Evolutionary conservation across 1,139 yeast genomes (phyloP).

Genomic region (Saccharomycopsis hybrid): DNA sequence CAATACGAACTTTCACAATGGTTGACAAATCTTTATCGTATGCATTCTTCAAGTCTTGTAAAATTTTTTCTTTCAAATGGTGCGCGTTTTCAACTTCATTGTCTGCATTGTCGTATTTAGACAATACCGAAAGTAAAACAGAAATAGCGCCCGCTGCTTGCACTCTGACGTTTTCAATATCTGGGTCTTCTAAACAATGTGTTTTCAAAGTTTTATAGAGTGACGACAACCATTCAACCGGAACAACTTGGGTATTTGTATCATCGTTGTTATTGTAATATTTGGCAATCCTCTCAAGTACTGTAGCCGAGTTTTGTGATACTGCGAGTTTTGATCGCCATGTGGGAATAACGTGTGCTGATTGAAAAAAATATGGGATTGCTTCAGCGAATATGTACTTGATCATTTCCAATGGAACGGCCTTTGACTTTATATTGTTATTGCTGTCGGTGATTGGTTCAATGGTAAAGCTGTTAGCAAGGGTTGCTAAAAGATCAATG

Average conservation of each 20-base stretch:
- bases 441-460: conserved; percentile 20
- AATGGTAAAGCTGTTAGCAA: conserved; percentile 26
- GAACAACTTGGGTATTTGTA: conserved; percentile 22
- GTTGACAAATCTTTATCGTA: not conserved
- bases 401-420: conserved; percentile 21
- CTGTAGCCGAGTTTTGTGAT: conserved; percentile 33
- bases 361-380: conserved; percentile 29
- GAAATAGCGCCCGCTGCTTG: conserved; percentile 40
- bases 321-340: conserved; percentile 53
- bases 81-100: no score
- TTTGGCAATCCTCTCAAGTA: conserved; percentile 22
- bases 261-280: conserved; percentile 19
- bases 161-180: conserved; percentile 59
- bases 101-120: no score
- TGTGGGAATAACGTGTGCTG: conserved; percentile 37
- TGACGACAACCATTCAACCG: not conserved
- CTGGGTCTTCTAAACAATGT: conserved; percentile 37
- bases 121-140: no score
- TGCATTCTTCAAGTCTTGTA: not conserved
- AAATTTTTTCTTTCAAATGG: not conserved
- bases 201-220: conserved; percentile 30
- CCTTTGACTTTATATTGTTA: no score
- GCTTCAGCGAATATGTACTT: conserved; percentile 23
- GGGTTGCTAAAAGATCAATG: conserved; percentile 28
- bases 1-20: conserved; percentile 12